Evolutionary conservation across 2,329 filamentous ascomycete species (phyloP), one percentile per base, ranked within the genome.

Genomic region (Hypoxylon sp.): DNA sequence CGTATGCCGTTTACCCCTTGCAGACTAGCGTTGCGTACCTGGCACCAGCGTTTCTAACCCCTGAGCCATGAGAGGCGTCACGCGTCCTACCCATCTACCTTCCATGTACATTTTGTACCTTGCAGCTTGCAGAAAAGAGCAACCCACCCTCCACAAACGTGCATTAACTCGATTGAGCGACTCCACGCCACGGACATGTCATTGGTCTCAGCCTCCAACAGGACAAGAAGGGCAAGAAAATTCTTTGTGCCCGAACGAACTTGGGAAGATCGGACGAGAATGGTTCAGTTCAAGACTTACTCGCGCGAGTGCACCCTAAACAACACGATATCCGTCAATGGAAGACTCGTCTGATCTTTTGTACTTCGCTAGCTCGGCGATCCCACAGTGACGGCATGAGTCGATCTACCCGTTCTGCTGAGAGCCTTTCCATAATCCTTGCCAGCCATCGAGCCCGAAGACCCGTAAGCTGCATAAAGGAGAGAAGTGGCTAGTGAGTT

Each of bases 81-180:
- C 55, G 55, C 55, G 55, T 60, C 60, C 60, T 57, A 29, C 13
- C 51, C 42, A 39, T 61, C 35, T 26, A 33, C 46, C 52, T 57
- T 57, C 19, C n/a, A 29, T 24, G 54, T 48, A 14, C 22, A n/a
- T 46, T 31, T 54, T 31, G 53, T 57, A 52, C 48, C 48, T 52
- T 52, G 48, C 48, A 52, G 48, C 73, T 74, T 74, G 73, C 73
- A 76, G 73, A 46, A 62, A 48, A 52, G 50, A 37, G 69, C 66
- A 67, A 57, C 57, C 66, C 66, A 60, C 66, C 71, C 70, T 73
- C 66, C 70, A 74, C 66, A 71, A 74, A 72, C 74, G 59, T 73
- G 60, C 55, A 10, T 48, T 71, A 74, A 70, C 69, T 59, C 14
- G 26, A 71, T 75, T 66, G 48, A 65, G 72, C 64, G 63, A 67